Conservation (phyloP, 129 eudicot species). For the Artemisia tridentata region DNA sequence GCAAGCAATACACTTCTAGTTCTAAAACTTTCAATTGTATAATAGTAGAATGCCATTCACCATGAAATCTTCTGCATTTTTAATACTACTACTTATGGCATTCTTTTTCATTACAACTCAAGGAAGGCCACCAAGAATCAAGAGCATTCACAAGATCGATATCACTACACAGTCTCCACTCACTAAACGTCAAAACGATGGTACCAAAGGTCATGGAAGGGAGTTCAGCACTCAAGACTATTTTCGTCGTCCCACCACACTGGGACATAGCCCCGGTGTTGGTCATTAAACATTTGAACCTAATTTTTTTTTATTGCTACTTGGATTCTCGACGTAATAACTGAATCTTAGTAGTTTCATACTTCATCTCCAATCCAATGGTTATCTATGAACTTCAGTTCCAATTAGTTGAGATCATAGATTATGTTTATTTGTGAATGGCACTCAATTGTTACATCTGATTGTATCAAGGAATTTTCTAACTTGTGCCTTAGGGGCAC, state of each 20-base stretch:
- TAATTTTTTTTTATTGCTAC: background rate
- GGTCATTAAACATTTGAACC: slow-evolving; percentile 14
- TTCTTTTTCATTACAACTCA: slow-evolving; percentile 20
- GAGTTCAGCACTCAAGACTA: background rate
- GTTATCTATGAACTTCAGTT: too few species aligned
- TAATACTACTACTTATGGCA: slow-evolving; percentile 20
- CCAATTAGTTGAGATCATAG: too few species aligned
- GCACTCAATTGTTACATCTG: too few species aligned
- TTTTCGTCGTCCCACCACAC: slow-evolving; percentile 20
- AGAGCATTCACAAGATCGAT: background rate
- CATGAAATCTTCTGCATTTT: slow-evolving; percentile 26
- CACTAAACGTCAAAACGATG: background rate
- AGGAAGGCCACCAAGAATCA: slow-evolving; percentile 28
- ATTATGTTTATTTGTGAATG: too few species aligned
- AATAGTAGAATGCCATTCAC: background rate
- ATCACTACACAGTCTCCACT: background rate
- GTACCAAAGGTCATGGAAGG: background rate
- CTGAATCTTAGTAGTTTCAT: background rate
- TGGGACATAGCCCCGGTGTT: slow-evolving; percentile 35
- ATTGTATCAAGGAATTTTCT: too few species aligned
- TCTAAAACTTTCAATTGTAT: slow-evolving; percentile 13
- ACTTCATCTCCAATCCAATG: background rate
- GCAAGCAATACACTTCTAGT: slow-evolving; percentile 8
- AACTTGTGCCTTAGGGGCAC: too few species aligned
- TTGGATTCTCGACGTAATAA: background rate